Percentiles rank a stretch among this genome's conserved stretches.
phyloP scores from a whole-genome alignment of 2,329 filamentous ascomycete genomes.

The Hypoxylon sp. region DNA sequence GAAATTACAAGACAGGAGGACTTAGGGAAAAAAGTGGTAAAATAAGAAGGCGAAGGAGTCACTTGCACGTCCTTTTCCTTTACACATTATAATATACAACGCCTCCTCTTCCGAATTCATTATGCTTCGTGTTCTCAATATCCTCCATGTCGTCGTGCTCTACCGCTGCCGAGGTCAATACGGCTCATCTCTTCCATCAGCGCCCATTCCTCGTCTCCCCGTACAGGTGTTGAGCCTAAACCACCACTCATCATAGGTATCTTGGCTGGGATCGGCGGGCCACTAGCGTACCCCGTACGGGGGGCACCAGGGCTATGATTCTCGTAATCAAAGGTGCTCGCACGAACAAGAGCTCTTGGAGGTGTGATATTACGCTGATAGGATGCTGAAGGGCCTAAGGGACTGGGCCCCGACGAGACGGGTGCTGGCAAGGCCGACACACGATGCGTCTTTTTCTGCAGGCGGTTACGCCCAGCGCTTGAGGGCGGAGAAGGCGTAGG shows the following conservation, averaged over 20 bases:
- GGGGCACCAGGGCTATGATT: slow-evolving; percentile 54
- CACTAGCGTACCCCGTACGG: slow-evolving; percentile 48
- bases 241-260: slow-evolving; percentile 63
- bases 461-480: slow-evolving; percentile 61
- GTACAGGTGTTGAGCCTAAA: slow-evolving; percentile 41
- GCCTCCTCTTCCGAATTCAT: slow-evolving; percentile 24
- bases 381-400: slow-evolving; percentile 62
- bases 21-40: slow-evolving; percentile 4
- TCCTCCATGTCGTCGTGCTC: slow-evolving; percentile 59
- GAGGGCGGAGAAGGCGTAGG: slow-evolving; percentile 48
- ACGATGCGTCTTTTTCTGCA: slow-evolving; percentile 70
- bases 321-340: slow-evolving; percentile 64
- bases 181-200: slow-evolving; percentile 75
- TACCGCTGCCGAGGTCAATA: slow-evolving; percentile 71
- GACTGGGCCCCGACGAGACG: slow-evolving; percentile 54
- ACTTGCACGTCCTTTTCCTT: slow-evolving; percentile 7
- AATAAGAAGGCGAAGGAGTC: slow-evolving; percentile 5
- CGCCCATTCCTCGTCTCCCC: slow-evolving; percentile 60
- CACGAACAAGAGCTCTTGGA: slow-evolving; percentile 55
- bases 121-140: slow-evolving; percentile 38
- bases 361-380: slow-evolving; percentile 60
- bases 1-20: slow-evolving; percentile 9
- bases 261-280: slow-evolving; percentile 75
- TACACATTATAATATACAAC: slow-evolving; percentile 35
- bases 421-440: slow-evolving; percentile 53